Conservation (phyloP, 768 basidiomycete genomes). For the Cystobasidium tubakii region DNA sequence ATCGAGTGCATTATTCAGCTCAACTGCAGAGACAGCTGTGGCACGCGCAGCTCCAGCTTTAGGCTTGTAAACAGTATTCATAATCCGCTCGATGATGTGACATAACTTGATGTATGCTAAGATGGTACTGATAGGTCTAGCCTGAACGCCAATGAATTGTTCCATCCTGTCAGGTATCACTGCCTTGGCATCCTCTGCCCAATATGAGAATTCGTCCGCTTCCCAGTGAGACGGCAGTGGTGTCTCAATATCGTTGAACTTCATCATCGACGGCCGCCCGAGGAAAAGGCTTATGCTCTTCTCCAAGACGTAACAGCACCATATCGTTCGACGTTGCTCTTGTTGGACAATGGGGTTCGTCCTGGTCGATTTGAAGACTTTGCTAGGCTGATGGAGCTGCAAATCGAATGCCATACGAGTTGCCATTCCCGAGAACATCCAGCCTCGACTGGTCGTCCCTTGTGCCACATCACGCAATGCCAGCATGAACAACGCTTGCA, state of each 20-base stretch:
- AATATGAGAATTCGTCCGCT: constrained; percentile 8
- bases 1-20: constrained; percentile 13
- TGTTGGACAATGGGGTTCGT: neutral
- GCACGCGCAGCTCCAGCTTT: neutral
- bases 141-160: neutral
- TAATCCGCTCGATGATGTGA: neutral
- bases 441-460: neutral
- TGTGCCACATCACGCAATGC: neutral
- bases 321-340: neutral
- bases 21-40: neutral
- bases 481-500: constrained; percentile 8
- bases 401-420: constrained; percentile 12
- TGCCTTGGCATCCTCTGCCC: constrained; percentile 10
- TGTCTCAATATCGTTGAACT: neutral
- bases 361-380: neutral
- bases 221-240: constrained; percentile 6
- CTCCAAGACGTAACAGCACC: neutral
- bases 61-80: neutral
- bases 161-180: constrained; percentile 5
- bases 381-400: constrained; percentile 3
- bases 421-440: constrained; percentile 8
- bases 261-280: neutral
- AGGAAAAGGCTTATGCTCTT: neutral
- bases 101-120: neutral
- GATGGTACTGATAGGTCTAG: neutral